Conservation (phyloP, 495 filamentous ascomycete species). For the Hypoxylon cercidicola region DNA sequence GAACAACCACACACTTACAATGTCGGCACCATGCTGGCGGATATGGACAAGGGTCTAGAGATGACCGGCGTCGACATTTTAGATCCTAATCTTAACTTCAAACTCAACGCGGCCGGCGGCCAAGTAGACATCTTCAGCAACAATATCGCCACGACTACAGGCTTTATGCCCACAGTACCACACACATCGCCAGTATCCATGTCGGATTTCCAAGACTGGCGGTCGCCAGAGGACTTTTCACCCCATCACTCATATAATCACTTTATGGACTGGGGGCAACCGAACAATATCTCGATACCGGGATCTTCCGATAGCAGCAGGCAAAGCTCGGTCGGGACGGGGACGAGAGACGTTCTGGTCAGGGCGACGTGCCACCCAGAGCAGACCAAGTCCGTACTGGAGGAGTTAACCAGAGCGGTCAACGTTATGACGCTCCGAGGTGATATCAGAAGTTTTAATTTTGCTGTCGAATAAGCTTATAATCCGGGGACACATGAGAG, state of each 20-base stretch:
- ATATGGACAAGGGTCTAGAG: background rate
- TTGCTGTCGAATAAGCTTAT: background rate
- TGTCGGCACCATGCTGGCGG: background rate
- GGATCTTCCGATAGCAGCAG: background rate
- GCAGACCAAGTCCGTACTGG: background rate
- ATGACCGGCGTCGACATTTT: background rate
- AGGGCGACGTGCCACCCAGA: constrained; percentile 1
- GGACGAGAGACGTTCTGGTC: background rate
- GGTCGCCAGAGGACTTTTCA: background rate
- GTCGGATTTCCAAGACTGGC: constrained; percentile 3
- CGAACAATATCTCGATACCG: background rate
- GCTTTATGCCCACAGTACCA: constrained; percentile 2
- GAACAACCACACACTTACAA: background rate
- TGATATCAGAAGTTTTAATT: constrained; percentile 1
- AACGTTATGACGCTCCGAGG: background rate
- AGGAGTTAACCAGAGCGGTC: background rate
- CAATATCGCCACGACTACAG: background rate
- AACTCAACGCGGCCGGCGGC: background rate
- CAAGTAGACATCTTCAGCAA: background rate
- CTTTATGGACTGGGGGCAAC: background rate
- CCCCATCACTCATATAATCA: constrained; percentile 1
- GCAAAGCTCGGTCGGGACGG: background rate
- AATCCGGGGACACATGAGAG: background rate
- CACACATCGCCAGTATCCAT: constrained; percentile 1
- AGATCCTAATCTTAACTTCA: background rate